Percentiles rank a stretch among this genome's conserved stretches.
Evolutionary conservation across 2,329 filamentous ascomycete species (phyloP).

Genomic region (Talaromyces pinophilus): DNA sequence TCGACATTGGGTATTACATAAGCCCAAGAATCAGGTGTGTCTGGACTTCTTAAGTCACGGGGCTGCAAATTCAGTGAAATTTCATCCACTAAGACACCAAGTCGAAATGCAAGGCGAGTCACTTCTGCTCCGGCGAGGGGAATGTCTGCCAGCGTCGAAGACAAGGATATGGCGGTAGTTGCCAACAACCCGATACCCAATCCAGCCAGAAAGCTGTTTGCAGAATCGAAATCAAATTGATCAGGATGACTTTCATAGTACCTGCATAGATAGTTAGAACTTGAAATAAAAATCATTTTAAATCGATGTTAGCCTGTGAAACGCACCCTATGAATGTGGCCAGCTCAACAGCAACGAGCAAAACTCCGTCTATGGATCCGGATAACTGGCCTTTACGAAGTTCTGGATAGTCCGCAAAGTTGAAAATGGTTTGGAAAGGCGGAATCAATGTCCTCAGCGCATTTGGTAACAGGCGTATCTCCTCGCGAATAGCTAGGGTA

Average conservation of each 20-base stretch:
- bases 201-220: conserved; percentile 38
- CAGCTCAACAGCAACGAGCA: conserved; percentile 47
- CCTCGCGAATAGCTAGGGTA: conserved; percentile 44
- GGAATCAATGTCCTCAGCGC: conserved; percentile 26
- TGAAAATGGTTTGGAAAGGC: conserved; percentile 26
- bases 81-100: conserved; percentile 47
- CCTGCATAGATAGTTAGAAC: background rate
- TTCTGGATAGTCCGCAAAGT: conserved; percentile 23
- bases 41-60: conserved; percentile 22
- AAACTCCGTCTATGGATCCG: conserved; percentile 49
- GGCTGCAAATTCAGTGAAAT: conserved; percentile 48
- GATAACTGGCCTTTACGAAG: conserved; percentile 46
- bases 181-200: conserved; percentile 51
- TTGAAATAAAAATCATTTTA: background rate
- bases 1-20: conserved; percentile 29
- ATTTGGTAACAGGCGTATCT: conserved; percentile 34
- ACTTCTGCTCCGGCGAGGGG: conserved; percentile 45
- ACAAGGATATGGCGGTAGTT: conserved; percentile 46
- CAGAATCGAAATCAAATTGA: background rate
- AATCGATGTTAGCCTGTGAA: background rate
- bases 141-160: conserved; percentile 44
- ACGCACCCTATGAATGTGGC: conserved; percentile 49
- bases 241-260: too few species aligned
- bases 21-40: conserved; percentile 30
- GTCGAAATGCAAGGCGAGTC: conserved; percentile 49